Base-by-base conservation (phyloP, 371 early-diverging fungal species). In the Batkoa obscura region DNA sequence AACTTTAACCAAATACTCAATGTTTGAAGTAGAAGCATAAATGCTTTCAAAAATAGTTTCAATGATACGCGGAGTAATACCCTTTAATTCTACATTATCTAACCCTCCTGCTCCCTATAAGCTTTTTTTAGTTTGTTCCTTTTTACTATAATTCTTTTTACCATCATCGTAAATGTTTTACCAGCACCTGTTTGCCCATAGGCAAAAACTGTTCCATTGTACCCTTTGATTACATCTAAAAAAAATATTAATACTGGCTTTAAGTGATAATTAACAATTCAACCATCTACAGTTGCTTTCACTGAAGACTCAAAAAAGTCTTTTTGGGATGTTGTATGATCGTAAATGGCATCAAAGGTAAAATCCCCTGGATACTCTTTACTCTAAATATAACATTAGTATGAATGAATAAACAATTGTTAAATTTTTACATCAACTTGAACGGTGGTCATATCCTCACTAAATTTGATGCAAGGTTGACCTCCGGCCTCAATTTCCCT, bases 151-250 rank as follows among this genome's bases (percentile, higher is more conserved):
- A 3, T 39, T 30, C 5, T 47, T n/a, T 65, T 58, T 72, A 83
- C 86, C 93, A 94, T 91, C 98, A 99, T 98, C 8, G 99, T 98
- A 70, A 89, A 89, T 3, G 99, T 99, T 78, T 99, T 99, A 69
- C 99, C 99, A 50, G 87, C 83, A 59, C 97, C 97, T 1, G 94
- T 94, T 67, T 94, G 95, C 61, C 96, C 96, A 68, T 94, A 99
- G 39, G 95, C 97, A 66, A 99, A 97, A n/a, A 98, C 88, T 2
- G 99, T 97, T 46, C 96, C 96, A 72, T 96, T 95, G 68, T 86
- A 86, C 64, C 86, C 85, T 52, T 80, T 78, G 63, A 82, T 78
- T 55, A 84, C 79, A 66, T 78, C 78, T 76, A 57, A 12, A 6
- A 9, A 46, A 58, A 49, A 56, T 32, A 54, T 43, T 23, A 31